phyloP scores from a whole-genome alignment of 371 early-diverging fungal species.

The Mortierella sp. region DNA sequence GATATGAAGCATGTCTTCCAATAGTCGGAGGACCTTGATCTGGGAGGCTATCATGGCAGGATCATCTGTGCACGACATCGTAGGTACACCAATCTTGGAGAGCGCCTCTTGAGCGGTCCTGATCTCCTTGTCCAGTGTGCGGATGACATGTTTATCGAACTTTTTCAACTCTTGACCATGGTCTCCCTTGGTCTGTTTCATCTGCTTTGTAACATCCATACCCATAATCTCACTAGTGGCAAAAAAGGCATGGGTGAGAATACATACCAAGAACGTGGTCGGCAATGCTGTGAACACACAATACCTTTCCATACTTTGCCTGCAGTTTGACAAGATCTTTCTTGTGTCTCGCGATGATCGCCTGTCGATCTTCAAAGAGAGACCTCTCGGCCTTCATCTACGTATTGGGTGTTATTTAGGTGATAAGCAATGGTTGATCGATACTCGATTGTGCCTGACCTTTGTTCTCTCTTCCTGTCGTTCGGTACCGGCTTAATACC shows the following conservation, averaged over 20 bases:
- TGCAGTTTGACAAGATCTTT: slow-evolving; percentile 36
- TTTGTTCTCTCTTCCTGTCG: no score
- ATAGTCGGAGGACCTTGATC: slow-evolving; percentile 38
- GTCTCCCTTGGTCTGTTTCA: slow-evolving; percentile 12
- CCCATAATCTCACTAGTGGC: slow-evolving; percentile 43
- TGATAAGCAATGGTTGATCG: no score
- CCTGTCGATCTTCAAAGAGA: slow-evolving; percentile 30
- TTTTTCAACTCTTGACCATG: slow-evolving; percentile 28
- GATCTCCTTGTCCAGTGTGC: slow-evolving; percentile 29
- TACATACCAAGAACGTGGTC: no score
- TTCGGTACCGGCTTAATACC: no score
- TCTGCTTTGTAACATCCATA: slow-evolving; percentile 15
- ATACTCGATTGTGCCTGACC: no score
- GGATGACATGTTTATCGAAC: slow-evolving; percentile 36
- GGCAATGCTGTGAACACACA: no score
- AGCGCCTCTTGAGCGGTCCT: slow-evolving; percentile 17
- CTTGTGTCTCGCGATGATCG: slow-evolving; percentile 20
- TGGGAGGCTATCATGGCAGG: slow-evolving; percentile 26
- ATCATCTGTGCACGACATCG: slow-evolving; percentile 26
- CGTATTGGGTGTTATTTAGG: neutral
- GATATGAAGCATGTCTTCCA: slow-evolving; percentile 42
- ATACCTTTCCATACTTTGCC: slow-evolving; percentile 25
- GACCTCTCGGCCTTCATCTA: slow-evolving; percentile 16
- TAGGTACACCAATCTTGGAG: slow-evolving; percentile 22
- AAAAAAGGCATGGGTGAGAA: slow-evolving; percentile 3